phyloP scores from a whole-genome alignment of 169 alveolate genomes.

The Eimeria maxima region DNA sequence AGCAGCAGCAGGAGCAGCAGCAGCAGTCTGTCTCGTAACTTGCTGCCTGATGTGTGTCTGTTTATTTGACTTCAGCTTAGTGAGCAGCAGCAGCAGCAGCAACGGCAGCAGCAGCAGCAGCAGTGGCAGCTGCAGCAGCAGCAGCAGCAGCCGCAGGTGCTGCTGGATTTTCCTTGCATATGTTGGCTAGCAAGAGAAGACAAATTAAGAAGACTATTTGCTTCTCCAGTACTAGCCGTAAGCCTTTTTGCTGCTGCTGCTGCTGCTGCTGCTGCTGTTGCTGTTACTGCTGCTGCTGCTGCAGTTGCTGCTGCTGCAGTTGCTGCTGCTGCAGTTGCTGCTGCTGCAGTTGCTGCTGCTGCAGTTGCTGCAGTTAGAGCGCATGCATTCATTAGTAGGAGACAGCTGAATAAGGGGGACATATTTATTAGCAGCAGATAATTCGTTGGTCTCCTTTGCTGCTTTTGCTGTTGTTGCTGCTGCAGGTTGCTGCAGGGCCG shows the following conservation, averaged over 20 bases:
- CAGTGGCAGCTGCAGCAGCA: constrained; percentile 2
- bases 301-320: constrained; percentile 12
- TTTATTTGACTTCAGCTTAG: not conserved
- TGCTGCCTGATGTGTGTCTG: not conserved
- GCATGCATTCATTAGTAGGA: not conserved
- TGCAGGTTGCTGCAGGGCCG: not conserved
- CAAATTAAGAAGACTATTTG: not conserved
- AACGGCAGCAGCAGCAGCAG: constrained; percentile 42
- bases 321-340: not conserved
- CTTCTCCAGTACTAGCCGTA: constrained; percentile 31
- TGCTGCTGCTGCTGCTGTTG: not conserved
- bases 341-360: not conserved
- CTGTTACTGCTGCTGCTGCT: not conserved
- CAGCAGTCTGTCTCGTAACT: not conserved
- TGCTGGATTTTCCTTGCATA: constrained; percentile 50
- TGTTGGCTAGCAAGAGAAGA: constrained; percentile 41
- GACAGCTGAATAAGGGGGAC: not conserved
- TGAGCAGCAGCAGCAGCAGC: constrained; percentile 53
- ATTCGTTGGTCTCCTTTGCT: not conserved
- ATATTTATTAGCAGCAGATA: not conserved
- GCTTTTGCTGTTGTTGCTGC: not conserved
- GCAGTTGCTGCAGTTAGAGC: not conserved
- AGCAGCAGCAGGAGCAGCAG: no score
- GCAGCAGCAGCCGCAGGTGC: constrained; percentile 64
- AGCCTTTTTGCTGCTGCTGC: not conserved